Evolutionary conservation across 352 stramenopile species (phyloP).

Genomic region (Detonula confervacea): DNA sequence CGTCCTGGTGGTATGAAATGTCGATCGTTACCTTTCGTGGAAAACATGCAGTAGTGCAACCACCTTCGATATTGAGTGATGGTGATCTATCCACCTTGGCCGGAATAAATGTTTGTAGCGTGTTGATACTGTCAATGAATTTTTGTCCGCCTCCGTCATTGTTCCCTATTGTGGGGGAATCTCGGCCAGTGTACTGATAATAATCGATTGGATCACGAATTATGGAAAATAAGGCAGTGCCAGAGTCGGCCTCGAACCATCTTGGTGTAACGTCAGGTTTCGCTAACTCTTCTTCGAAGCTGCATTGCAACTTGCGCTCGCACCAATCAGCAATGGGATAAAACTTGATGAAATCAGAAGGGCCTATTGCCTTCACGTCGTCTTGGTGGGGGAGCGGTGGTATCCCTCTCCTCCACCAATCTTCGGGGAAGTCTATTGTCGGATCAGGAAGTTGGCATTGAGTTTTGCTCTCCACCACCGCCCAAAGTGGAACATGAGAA

Average conservation of each 20-base stretch:
- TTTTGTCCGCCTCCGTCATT: slow-evolving; percentile 61
- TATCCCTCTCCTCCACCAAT: slow-evolving; percentile 78
- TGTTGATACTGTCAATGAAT: slow-evolving; percentile 61
- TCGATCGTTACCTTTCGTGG: slow-evolving; percentile 91
- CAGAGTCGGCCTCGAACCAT: slow-evolving; percentile 94
- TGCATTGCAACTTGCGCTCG: slow-evolving; percentile 88
- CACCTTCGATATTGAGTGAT: slow-evolving; percentile 85
- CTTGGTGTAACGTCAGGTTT: slow-evolving; percentile 90
- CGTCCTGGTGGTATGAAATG: slow-evolving; percentile 94
- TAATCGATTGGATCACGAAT: slow-evolving; percentile 91
- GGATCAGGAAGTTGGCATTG: slow-evolving; percentile 88
- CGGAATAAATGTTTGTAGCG: slow-evolving; percentile 93
- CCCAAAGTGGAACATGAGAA: slow-evolving; percentile 92
- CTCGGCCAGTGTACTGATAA: slow-evolving; percentile 87
- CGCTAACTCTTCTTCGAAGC: slow-evolving; percentile 92
- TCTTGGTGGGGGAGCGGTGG: slow-evolving; percentile 93
- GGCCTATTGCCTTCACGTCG: slow-evolving; percentile 91
- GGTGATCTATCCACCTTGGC: slow-evolving; percentile 90
- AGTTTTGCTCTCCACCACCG: slow-evolving; percentile 88
- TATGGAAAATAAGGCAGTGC: slow-evolving; percentile 91
- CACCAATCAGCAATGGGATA: slow-evolving; percentile 93
- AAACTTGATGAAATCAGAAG: slow-evolving; percentile 87
- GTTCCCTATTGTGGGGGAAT: slow-evolving; percentile 54
- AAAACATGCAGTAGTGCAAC: slow-evolving; percentile 91
- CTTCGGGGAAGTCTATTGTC: slow-evolving; percentile 39